Evolutionary conservation across 2,329 filamentous ascomycete genomes (phyloP).

Genomic region (Chaetoscypha palmicola): DNA sequence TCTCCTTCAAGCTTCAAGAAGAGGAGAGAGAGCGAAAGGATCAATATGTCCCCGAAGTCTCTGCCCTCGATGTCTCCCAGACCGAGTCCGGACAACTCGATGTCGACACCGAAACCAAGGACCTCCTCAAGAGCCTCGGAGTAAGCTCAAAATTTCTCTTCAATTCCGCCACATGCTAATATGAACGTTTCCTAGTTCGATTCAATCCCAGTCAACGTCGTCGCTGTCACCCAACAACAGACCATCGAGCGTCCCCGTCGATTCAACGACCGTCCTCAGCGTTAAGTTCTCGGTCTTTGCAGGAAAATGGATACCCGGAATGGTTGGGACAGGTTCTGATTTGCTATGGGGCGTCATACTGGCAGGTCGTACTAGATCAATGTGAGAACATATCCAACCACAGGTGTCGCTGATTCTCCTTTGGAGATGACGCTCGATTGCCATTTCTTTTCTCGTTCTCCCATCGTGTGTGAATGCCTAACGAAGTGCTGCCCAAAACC

Average conservation of each 20-base stretch:
- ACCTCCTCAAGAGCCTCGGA: constrained; percentile 96
- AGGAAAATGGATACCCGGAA: constrained; percentile 16
- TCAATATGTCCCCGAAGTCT: constrained; percentile 99
- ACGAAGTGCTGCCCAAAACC: neutral
- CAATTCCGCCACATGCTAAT: constrained; percentile 26
- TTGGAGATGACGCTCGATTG: constrained; percentile 83
- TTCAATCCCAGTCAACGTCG: constrained; percentile 92
- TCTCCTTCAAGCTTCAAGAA: constrained; percentile 99
- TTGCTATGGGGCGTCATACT: constrained; percentile 27
- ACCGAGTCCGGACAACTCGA: constrained; percentile 92
- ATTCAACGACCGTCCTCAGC: constrained; percentile 58
- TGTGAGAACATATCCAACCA: constrained; percentile 51
- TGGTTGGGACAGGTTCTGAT: constrained; percentile 24
- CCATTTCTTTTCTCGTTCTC: constrained; percentile 47
- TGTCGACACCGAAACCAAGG: constrained; percentile 96
- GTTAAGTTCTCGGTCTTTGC: constrained; percentile 33
- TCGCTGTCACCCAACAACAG: constrained; percentile 84
- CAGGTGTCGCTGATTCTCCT: constrained; percentile 88
- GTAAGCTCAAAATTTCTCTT: constrained; percentile 53
- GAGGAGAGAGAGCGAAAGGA: constrained; percentile 99
- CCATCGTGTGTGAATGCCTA: constrained; percentile 12
- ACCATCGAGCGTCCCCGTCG: constrained; percentile 72
- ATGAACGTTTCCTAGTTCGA: constrained; percentile 72
- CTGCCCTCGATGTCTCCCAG: constrained; percentile 96
- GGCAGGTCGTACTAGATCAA: constrained; percentile 46